These are phyloP conservation scores for Aureobasidium sp. DNA, from an alignment of 2,329 filamentous ascomycete species.

Conservation along the genomic window DNA sequence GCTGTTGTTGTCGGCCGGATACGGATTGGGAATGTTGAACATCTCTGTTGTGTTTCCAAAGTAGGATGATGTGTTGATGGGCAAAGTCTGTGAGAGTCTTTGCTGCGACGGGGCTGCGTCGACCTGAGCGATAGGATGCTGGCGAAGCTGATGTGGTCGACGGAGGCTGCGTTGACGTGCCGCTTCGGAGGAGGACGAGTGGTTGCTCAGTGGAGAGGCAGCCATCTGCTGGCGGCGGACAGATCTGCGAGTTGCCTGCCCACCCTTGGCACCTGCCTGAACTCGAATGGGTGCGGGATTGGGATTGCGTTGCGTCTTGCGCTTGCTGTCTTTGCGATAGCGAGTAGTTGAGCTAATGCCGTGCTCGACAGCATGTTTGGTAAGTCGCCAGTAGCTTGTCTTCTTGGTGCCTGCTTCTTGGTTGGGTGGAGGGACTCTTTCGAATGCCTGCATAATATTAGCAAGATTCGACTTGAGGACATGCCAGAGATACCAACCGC, in stretches of 20 bases:
- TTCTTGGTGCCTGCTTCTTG: conserved; percentile 51
- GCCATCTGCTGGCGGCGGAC: conserved; percentile 6
- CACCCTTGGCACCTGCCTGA: conserved; percentile 18
- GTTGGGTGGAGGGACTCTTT: conserved; percentile 39
- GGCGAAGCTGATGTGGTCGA: background rate
- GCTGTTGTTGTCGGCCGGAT: background rate
- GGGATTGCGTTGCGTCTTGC: conserved; percentile 15
- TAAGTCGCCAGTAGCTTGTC: conserved; percentile 69
- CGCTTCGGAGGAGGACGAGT: background rate
- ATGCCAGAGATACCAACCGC: conserved; percentile 52
- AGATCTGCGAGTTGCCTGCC: conserved; percentile 16
- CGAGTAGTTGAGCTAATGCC: conserved; percentile 76
- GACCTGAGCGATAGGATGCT: background rate
- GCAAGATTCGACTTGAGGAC: conserved; percentile 3
- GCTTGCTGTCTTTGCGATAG: conserved; percentile 39
- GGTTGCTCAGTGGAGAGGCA: background rate
- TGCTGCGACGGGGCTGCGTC: background rate
- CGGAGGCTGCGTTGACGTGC: background rate
- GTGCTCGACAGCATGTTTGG: conserved; percentile 58
- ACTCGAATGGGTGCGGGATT: conserved; percentile 16
- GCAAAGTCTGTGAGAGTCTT: background rate
- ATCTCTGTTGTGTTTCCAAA: background rate
- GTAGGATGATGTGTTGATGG: background rate
- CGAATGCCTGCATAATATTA: conserved; percentile 43
- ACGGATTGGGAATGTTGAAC: background rate